phyloP scores from a whole-genome alignment of 2,329 filamentous ascomycete species.

The Aspergillus chevalieri region DNA sequence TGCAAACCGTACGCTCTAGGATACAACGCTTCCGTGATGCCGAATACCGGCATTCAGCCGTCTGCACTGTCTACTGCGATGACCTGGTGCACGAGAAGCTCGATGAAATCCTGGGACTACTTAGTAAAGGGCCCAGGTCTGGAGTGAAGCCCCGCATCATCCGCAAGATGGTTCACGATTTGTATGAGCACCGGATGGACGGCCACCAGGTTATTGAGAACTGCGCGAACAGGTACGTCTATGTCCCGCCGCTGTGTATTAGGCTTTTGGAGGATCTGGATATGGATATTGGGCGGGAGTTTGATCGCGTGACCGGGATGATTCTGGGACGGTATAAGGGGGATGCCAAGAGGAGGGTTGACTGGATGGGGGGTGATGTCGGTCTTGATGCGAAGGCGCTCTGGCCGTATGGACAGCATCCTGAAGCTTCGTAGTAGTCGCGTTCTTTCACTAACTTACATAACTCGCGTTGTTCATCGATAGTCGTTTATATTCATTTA shows the following conservation, averaged over 20 bases:
- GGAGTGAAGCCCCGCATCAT: not conserved
- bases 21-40: not conserved
- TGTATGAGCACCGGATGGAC: not conserved
- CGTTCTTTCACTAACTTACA: not conserved
- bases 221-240: not conserved
- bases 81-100: not conserved
- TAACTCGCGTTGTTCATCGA: not conserved
- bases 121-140: not conserved
- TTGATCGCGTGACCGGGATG: not conserved
- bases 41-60: not conserved
- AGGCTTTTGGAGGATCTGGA: not conserved
- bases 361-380: not conserved
- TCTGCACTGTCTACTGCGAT: not conserved
- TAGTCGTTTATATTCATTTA: not conserved
- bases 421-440: not conserved
- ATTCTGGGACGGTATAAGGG: not conserved
- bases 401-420: not conserved
- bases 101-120: not conserved
- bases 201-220: not conserved
- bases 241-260: not conserved
- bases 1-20: not conserved
- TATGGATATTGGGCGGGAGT: not conserved
- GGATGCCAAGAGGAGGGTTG: not conserved
- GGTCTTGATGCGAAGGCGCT: not conserved
- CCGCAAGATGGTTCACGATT: not conserved